Conservation (phyloP, 371 early-diverging fungal species). For the Mortierella sp. region DNA sequence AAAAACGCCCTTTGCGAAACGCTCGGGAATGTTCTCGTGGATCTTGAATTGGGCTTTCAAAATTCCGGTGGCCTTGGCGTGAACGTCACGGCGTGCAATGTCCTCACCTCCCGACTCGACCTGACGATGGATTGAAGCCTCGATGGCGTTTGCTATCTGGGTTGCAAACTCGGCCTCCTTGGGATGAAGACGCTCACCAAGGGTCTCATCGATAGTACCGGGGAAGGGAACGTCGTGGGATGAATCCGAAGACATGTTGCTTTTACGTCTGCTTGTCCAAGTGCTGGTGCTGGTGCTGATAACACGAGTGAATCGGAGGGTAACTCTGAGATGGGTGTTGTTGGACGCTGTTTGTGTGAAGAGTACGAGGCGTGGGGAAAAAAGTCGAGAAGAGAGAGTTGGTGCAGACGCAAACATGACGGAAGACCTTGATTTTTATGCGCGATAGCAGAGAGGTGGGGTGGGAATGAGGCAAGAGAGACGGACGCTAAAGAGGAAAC, state of each 20-base stretch:
- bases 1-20: conserved; percentile 36
- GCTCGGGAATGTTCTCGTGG: conserved; percentile 28
- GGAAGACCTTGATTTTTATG: too few relatives aligned
- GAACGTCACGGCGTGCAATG: conserved; percentile 33
- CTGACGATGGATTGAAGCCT: conserved; percentile 11
- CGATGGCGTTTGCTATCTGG: conserved; percentile 25
- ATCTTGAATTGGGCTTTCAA: conserved; percentile 34
- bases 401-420: background rate
- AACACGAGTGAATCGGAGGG: too few relatives aligned
- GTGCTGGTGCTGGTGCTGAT: background rate
- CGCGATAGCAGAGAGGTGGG: background rate
- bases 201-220: conserved; percentile 20
- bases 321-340: background rate
- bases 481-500: conserved; percentile 13
- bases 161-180: conserved; percentile 27
- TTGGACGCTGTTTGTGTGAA: background rate
- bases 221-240: conserved; percentile 42
- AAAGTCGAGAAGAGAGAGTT: background rate
- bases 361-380: background rate
- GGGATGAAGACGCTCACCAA: conserved; percentile 37
- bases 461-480: conserved; percentile 1
- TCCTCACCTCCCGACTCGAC: conserved; percentile 11
- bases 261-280: background rate
- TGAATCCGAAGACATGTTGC: conserved; percentile 16
- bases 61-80: conserved; percentile 37